These are phyloP conservation scores for Polyplosphaeria fusca DNA, from an alignment of 495 filamentous ascomycete species.

Conservation along the genomic window DNA sequence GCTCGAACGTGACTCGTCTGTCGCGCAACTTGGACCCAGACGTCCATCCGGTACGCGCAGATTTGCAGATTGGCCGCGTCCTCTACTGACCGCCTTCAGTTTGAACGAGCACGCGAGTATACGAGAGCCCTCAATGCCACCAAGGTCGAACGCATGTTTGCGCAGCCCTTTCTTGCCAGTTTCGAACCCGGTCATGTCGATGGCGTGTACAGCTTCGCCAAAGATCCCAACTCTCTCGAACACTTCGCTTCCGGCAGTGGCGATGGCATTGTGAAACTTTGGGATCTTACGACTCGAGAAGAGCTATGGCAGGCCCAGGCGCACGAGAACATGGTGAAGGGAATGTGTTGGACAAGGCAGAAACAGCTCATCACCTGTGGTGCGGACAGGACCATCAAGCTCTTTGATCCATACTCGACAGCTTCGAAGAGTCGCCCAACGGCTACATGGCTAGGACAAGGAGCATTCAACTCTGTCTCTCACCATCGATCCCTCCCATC, in stretches of 20 bases:
- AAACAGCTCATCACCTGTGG: slow-evolving; percentile 87
- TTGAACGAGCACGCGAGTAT: slow-evolving; percentile 92
- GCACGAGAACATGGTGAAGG: slow-evolving; percentile 87
- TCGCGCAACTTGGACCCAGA: slow-evolving; percentile 89
- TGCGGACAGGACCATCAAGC: slow-evolving; percentile 78
- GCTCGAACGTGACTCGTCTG: slow-evolving; percentile 66
- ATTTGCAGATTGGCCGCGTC: no score
- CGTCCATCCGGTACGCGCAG: no score
- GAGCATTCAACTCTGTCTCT: slow-evolving; percentile 78
- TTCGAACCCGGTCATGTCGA: slow-evolving; percentile 91
- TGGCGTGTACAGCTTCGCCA: slow-evolving; percentile 60
- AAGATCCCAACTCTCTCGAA: slow-evolving; percentile 43
- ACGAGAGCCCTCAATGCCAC: slow-evolving; percentile 83
- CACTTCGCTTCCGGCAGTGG: slow-evolving; percentile 43
- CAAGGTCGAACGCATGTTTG: slow-evolving; percentile 94
- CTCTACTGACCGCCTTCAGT: no score
- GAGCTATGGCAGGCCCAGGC: slow-evolving; percentile 80
- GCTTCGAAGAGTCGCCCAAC: slow-evolving; percentile 59
- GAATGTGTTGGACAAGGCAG: slow-evolving; percentile 80
- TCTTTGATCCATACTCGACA: slow-evolving; percentile 85
- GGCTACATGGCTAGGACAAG: slow-evolving; percentile 76
- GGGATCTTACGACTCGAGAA: slow-evolving; percentile 76
- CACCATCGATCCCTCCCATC: slow-evolving; percentile 69
- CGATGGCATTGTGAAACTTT: slow-evolving; percentile 79
- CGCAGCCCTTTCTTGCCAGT: slow-evolving; percentile 83